These are phyloP conservation scores for Gleditsia sinensis DNA, from an alignment of 306 rosid genomes.

Conservation along the genomic window DNA sequence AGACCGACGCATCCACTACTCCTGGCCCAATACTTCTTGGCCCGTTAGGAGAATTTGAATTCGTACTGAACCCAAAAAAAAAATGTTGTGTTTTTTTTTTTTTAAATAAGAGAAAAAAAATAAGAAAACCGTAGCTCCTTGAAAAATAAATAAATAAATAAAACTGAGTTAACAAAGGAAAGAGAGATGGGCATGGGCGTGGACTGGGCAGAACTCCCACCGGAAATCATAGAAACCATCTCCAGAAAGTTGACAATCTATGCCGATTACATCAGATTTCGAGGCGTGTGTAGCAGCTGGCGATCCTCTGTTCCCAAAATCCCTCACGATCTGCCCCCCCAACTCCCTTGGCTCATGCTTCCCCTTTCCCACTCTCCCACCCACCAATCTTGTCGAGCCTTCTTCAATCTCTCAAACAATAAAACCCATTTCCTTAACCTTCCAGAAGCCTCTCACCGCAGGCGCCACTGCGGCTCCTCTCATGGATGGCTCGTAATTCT, in stretches of 20 bases:
- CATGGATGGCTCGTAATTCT: slow-evolving; percentile 68
- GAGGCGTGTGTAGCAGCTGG: slow-evolving; percentile 55
- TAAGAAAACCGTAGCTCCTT: too few relatives aligned
- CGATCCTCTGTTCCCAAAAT: slow-evolving; percentile 41
- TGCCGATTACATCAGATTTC: slow-evolving; percentile 57
- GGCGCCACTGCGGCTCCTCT: slow-evolving; percentile 70
- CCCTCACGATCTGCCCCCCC: slow-evolving; percentile 67
- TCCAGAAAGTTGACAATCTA: slow-evolving; percentile 42
- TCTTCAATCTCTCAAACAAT: slow-evolving; percentile 53
- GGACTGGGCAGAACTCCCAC: slow-evolving; percentile 59
- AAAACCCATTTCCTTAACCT: slow-evolving; percentile 58
- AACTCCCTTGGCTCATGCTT: slow-evolving; percentile 77
- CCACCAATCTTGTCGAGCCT: slow-evolving; percentile 41
- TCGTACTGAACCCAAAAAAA: too few relatives aligned
- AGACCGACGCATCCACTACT: not conserved
- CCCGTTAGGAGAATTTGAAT: too few relatives aligned
- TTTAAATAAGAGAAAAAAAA: too few relatives aligned
- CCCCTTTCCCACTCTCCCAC: slow-evolving; percentile 31
- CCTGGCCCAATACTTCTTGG: not conserved
- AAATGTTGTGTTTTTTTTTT: too few relatives aligned
- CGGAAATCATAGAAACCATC: slow-evolving; percentile 54
- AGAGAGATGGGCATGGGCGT: slow-evolving; percentile 44
- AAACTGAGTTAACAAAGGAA: too few relatives aligned
- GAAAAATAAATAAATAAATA: too few relatives aligned
- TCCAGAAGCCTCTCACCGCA: slow-evolving; percentile 49